Evolutionary conservation across 257 asterid species (phyloP).

Genomic region (Osmanthus fragrans): DNA sequence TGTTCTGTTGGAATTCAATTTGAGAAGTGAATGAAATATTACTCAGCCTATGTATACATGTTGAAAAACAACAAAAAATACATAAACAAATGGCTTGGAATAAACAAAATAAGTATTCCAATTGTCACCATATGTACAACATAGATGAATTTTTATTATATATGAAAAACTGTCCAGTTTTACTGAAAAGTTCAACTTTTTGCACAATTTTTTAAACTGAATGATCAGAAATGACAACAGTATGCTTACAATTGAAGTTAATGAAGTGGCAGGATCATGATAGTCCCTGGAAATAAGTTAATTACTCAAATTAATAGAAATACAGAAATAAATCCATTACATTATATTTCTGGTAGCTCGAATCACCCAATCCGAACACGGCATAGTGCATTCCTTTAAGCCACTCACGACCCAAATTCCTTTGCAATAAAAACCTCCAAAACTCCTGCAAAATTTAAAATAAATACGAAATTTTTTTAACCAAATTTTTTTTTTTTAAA

Average conservation of each 20-base stretch:
- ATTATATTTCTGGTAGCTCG: constrained; percentile 96
- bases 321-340: constrained; percentile 43
- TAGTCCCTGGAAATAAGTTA: neutral
- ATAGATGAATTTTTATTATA: neutral
- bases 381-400: constrained; percentile 83
- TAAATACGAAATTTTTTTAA: neutral
- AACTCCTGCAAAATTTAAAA: constrained; percentile 54
- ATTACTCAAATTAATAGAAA: constrained; percentile 2
- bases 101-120: neutral
- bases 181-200: neutral
- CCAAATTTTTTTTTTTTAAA: too few relatives aligned
- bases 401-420: constrained; percentile 69
- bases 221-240: neutral
- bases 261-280: neutral
- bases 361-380: constrained; percentile 97
- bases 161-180: neutral
- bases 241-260: neutral
- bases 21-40: neutral
- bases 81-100: neutral
- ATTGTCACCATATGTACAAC: neutral
- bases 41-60: neutral
- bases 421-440: constrained; percentile 92
- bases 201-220: neutral
- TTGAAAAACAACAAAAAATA: neutral
- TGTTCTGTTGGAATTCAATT: neutral